Evolutionary conservation across 225 moss, liverwort and hornwort species (phyloP), one percentile per base, ranked within the genome.

Genomic region (Physcomitrium patens): DNA sequence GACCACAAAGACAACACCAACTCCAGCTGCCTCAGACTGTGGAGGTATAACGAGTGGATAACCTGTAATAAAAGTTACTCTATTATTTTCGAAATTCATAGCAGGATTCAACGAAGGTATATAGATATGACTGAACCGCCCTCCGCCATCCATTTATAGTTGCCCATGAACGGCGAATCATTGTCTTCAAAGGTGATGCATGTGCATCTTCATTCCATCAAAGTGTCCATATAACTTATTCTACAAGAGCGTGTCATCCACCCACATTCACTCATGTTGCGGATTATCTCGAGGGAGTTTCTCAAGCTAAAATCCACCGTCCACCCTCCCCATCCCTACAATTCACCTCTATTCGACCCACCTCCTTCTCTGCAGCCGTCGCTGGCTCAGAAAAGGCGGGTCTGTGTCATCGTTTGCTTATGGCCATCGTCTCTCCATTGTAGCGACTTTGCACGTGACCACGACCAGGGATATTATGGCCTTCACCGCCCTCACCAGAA

Each of bases 341-440:
- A 5, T 63, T 0, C 15, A 71, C 82, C 55, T 71, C 79, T 42
- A 58, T 61, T 26, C 48, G n/a, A 63, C 63, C 63, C 72, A 24
- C 26, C 64, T 69, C 37, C 54, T 72, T 79, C 75, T 68, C 75
- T 74, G 64, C 14, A 3, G 27, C 13, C 67, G 5, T 13, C 74
- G 72, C 27, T 72, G 81, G 65, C 62, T 24, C 61, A 45, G 41
- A 50, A 65, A 52, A n/a, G 55, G 53, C 47, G 9, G 52, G 31
- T 55, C 54, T 46, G 27, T 12, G 70, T 91, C 86, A 97, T 87
- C 93, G 87, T 75, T 90, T 89, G n/a, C 83, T 74, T 10, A 91
- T 84, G 48, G 89, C 91, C 68, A 91, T 94, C 37, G 73, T 75
- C 74, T 89, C 91, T 11, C 93, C 97, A 24, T 97, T 93, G 72